Evolutionary conservation across 169 alveolate species (phyloP).

Genomic region (Eimeria falciformis): DNA sequence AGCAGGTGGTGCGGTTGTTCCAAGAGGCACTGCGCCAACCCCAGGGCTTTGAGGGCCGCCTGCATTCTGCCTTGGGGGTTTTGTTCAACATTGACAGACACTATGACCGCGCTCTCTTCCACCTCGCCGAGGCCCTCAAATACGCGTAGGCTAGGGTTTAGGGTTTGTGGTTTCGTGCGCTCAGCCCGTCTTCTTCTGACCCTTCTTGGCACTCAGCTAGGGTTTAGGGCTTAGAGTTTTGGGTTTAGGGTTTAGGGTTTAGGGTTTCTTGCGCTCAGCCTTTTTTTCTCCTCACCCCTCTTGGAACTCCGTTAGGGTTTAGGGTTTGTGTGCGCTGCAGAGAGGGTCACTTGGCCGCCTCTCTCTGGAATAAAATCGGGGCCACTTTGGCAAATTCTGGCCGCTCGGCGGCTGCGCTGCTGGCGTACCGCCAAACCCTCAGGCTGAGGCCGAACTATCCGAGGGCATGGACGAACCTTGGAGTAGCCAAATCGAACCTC

Average conservation of each 20-base stretch:
- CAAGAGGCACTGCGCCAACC: conserved; percentile 83
- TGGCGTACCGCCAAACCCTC: conserved; percentile 87
- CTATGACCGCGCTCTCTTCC: conserved; percentile 86
- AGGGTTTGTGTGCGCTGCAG: conserved; percentile 61
- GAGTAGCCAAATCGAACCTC: conserved; percentile 88
- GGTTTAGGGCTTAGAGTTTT: conserved; percentile 45
- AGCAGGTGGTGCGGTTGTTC: conserved; percentile 80
- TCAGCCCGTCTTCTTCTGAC: too few species aligned
- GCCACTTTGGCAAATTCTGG: conserved; percentile 91
- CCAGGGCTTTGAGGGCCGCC: conserved; percentile 75
- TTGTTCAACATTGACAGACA: conserved; percentile 87
- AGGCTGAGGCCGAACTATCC: conserved; percentile 89
- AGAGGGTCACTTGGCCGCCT: conserved; percentile 86
- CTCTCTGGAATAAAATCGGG: conserved; percentile 91
- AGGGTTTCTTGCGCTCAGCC: not conserved
- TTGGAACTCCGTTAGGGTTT: not conserved
- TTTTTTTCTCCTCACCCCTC: not conserved
- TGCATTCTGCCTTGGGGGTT: conserved; percentile 90
- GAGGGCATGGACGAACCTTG: conserved; percentile 91
- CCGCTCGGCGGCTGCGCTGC: conserved; percentile 84
- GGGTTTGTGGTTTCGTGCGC: conserved; percentile 12
- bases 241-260: conserved; percentile 13
- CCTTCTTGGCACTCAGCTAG: too few species aligned
- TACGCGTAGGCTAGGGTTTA: conserved; percentile 42
- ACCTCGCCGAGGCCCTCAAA: conserved; percentile 58